Percentiles rank a stretch among this genome's conserved stretches.
Conservation (phyloP, 306 rosid genomes). For the Malus asiatica region DNA sequence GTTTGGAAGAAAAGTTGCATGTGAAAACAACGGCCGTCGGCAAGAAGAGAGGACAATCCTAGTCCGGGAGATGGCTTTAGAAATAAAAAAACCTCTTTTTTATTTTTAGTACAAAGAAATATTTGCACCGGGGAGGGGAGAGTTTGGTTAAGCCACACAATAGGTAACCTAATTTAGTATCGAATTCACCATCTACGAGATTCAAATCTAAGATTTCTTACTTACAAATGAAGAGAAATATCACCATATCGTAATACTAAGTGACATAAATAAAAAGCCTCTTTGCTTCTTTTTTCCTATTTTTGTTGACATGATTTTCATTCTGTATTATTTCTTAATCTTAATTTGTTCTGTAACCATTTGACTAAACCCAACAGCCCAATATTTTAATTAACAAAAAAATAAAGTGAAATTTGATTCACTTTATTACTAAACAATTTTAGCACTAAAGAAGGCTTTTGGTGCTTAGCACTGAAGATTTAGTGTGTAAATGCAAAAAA, state of each 20-base stretch:
- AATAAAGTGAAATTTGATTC: neutral
- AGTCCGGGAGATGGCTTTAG: neutral
- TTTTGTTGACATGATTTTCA: conserved; percentile 7
- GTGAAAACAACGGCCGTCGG: neutral
- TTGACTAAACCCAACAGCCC: neutral
- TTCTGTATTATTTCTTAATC: neutral
- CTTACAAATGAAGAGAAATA: too few relatives aligned
- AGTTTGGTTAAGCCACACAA: too few relatives aligned
- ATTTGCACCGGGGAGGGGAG: accelerated
- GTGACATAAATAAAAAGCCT: too few relatives aligned
- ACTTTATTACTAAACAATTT: neutral
- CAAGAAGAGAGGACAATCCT: neutral
- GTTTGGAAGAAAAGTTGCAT: neutral
- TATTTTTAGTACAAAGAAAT: too few relatives aligned
- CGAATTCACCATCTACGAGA: too few relatives aligned
- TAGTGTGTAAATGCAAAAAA: neutral
- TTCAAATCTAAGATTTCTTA: too few relatives aligned
- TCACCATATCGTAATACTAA: too few relatives aligned
- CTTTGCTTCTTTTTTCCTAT: neutral
- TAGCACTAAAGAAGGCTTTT: neutral
- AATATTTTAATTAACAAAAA: neutral
- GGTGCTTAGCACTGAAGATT: neutral
- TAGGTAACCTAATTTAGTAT: too few relatives aligned
- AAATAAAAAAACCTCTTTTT: neutral
- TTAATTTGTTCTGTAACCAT: neutral